Evolutionary conservation across 768 basidiomycete genomes (phyloP).

Genomic region (Paxillus rubicundulus): DNA sequence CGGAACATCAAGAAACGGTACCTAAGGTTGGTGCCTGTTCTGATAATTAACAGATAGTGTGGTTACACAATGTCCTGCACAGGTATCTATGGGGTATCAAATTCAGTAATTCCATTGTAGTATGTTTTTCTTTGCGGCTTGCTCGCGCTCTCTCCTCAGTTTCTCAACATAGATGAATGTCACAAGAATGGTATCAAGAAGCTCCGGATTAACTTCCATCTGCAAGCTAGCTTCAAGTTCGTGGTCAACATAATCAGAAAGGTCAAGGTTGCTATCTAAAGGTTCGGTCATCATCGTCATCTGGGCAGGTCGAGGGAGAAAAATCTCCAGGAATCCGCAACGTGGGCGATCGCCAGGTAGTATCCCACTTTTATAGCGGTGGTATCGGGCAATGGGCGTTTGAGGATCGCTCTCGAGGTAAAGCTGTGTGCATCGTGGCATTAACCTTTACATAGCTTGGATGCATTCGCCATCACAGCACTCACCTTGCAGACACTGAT

Average conservation of each 20-base stretch:
- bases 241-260: background rate
- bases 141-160: constrained; percentile 2
- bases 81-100: background rate
- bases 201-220: background rate
- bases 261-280: background rate
- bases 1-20: background rate
- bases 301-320: background rate
- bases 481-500: constrained; percentile 2
- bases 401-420: constrained; percentile 1
- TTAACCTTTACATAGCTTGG: background rate
- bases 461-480: background rate
- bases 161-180: constrained; percentile 8
- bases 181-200: constrained; percentile 3
- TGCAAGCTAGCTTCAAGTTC: background rate
- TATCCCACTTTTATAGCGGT: background rate
- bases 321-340: constrained; percentile 4
- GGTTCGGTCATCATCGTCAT: background rate
- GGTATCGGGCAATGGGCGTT: background rate
- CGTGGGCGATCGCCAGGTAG: background rate
- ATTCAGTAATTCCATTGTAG: background rate
- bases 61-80: background rate
- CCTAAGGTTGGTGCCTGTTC: background rate
- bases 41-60: background rate
- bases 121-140: background rate
- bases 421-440: background rate